Conservation (phyloP, 441 rosid genomes). For the Viola pubescens region DNA sequence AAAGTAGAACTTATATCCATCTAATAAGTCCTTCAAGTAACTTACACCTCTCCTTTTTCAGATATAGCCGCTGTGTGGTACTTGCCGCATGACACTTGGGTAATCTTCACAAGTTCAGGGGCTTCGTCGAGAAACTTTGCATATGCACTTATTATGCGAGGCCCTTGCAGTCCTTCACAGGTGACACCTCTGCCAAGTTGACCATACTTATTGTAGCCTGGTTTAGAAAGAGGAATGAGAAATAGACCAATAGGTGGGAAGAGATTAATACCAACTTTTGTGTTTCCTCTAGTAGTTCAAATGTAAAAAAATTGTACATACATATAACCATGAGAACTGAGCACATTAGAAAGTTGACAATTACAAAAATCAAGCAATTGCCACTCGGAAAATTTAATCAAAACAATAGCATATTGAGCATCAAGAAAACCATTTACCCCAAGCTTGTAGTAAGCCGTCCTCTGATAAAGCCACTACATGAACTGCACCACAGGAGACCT, state of each 20-base stretch:
- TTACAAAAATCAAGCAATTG: slow-evolving; percentile 7
- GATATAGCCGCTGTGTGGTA: slow-evolving; percentile 90
- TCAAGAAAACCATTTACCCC: slow-evolving; percentile 47
- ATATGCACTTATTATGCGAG: slow-evolving; percentile 63
- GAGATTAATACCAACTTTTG: slow-evolving; percentile 14
- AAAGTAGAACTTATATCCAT: slow-evolving; percentile 36
- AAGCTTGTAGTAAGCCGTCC: slow-evolving; percentile 79
- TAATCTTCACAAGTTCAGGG: slow-evolving; percentile 83
- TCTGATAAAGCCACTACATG: slow-evolving; percentile 91
- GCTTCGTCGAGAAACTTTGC: slow-evolving; percentile 93
- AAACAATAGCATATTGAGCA: slow-evolving; percentile 4
- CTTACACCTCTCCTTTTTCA: slow-evolving; percentile 96
- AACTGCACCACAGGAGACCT: slow-evolving; percentile 89
- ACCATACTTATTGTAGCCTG: slow-evolving; percentile 92
- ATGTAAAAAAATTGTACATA: background rate
- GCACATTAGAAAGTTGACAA: slow-evolving; percentile 3
- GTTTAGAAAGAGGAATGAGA: slow-evolving; percentile 24
- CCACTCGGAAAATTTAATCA: slow-evolving; percentile 4
- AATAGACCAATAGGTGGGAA: slow-evolving; percentile 18
- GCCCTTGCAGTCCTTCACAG: slow-evolving; percentile 86
- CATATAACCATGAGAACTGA: background rate
- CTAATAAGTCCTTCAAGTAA: slow-evolving; percentile 35
- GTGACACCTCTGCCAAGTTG: slow-evolving; percentile 97
- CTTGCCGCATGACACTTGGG: slow-evolving; percentile 88
- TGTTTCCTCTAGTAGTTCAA: slow-evolving; percentile 2